Conservation (phyloP, 2,329 filamentous ascomycete genomes). For the Scleromitrula shiraiana region DNA sequence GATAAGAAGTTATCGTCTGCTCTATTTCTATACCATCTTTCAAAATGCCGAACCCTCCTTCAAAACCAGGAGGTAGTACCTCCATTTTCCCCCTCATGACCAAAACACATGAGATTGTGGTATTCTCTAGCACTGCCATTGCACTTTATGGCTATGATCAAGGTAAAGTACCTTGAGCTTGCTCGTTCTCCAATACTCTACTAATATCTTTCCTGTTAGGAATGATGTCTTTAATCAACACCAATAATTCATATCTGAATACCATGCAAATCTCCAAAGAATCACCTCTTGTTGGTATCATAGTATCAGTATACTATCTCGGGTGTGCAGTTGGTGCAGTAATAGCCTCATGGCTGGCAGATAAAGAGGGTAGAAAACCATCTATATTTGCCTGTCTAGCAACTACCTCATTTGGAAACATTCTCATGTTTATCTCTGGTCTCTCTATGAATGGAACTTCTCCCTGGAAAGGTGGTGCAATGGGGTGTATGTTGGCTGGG, state of each 20-base stretch:
- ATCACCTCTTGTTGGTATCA: conserved; percentile 21
- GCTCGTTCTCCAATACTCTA: background rate
- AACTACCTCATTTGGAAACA: conserved; percentile 45
- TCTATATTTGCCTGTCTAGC: conserved; percentile 48
- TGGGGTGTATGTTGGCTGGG: conserved; percentile 31
- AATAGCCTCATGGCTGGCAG: conserved; percentile 46
- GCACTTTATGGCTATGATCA: conserved; percentile 80
- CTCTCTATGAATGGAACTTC: conserved; percentile 35
- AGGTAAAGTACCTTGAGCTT: conserved; percentile 34
- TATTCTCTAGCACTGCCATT: conserved; percentile 35
- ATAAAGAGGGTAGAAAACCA: conserved; percentile 45
- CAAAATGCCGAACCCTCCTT: conserved; percentile 29
- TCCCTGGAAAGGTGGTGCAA: conserved; percentile 40
- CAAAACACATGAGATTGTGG: conserved; percentile 31
- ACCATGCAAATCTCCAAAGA: conserved; percentile 44
- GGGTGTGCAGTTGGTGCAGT: conserved; percentile 51
- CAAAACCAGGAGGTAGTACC: conserved; percentile 17
- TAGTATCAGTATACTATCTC: conserved; percentile 55
- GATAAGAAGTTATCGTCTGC: too few species aligned
- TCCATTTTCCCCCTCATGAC: conserved; percentile 24
- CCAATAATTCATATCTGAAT: conserved; percentile 41
- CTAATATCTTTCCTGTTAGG: conserved; percentile 8
- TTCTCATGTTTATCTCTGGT: conserved; percentile 52
- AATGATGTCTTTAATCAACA: conserved; percentile 71
- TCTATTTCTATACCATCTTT: background rate